Evolutionary conservation across 2,329 filamentous ascomycete species (phyloP).

Genomic region (Microcera coccophila): DNA sequence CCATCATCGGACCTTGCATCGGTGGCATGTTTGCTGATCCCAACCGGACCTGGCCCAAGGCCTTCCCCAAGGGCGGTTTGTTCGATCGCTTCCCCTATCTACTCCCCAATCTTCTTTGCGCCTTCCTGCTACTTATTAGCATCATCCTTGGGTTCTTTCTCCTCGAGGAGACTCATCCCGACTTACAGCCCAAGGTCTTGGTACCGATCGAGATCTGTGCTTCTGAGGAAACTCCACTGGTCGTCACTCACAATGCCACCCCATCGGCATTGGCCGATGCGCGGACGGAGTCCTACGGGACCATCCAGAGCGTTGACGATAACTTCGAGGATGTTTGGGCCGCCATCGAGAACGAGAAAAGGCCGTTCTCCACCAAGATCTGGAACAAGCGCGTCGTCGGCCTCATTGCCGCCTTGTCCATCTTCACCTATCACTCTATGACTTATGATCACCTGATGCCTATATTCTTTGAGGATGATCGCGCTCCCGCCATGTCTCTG

Average conservation of each 20-base stretch:
- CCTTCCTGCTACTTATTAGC: slow-evolving; percentile 69
- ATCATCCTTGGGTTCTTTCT: slow-evolving; percentile 77
- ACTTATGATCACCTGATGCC: slow-evolving; percentile 88
- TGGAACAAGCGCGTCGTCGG: slow-evolving; percentile 64
- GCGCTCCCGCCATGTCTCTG: slow-evolving; percentile 40
- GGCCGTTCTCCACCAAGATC: slow-evolving; percentile 37
- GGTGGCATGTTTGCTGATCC: slow-evolving; percentile 84
- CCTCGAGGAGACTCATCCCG: slow-evolving; percentile 84
- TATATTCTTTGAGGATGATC: slow-evolving; percentile 84
- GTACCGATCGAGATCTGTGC: slow-evolving; percentile 48
- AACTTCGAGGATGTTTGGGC: slow-evolving; percentile 43
- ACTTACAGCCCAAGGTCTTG: slow-evolving; percentile 59
- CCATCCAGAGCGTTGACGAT: slow-evolving; percentile 50
- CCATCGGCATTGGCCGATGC: slow-evolving; percentile 70
- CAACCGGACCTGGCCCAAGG: slow-evolving; percentile 64
- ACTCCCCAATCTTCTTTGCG: slow-evolving; percentile 83
- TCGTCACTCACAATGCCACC: slow-evolving; percentile 70
- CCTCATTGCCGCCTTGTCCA: slow-evolving; percentile 75
- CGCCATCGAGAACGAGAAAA: slow-evolving; percentile 24
- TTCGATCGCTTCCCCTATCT: slow-evolving; percentile 82
- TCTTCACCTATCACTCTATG: slow-evolving; percentile 96
- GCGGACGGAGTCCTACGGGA: slow-evolving; percentile 75
- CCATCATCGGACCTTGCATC: slow-evolving; percentile 82
- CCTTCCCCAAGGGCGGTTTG: slow-evolving; percentile 64
- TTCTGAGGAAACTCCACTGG: slow-evolving; percentile 67